A percentile compares a stretch with the other conserved stretches of the same genome.
Evolutionary conservation across 2,329 filamentous ascomycete species (phyloP).

Genomic region (Penicillium sp.): DNA sequence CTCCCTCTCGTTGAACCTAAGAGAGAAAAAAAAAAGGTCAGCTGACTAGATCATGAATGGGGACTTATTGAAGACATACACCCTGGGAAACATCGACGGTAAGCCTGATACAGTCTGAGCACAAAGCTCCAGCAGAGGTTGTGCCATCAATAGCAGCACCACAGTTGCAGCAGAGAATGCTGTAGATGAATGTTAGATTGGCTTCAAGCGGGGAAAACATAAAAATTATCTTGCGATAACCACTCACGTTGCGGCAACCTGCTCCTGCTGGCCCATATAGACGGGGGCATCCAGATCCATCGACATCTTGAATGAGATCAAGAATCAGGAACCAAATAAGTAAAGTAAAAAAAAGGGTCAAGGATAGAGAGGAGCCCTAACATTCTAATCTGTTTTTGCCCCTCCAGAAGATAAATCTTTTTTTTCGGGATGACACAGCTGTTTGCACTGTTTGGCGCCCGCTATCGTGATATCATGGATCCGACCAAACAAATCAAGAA

Average conservation of each 20-base stretch:
- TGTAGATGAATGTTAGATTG: slow-evolving; percentile 33
- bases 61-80: slow-evolving; percentile 34
- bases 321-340: neutral
- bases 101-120: slow-evolving; percentile 92
- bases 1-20: slow-evolving; percentile 75
- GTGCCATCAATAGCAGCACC: slow-evolving; percentile 94
- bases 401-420: slow-evolving; percentile 23
- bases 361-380: slow-evolving; percentile 3
- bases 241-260: slow-evolving; percentile 55
- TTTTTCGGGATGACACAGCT: slow-evolving; percentile 21
- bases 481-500: slow-evolving; percentile 1
- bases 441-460: slow-evolving; percentile 26
- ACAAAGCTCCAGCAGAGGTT: slow-evolving; percentile 78
- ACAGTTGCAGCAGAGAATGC: slow-evolving; percentile 98
- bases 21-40: neutral
- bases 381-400: slow-evolving; percentile 23
- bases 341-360: slow-evolving; percentile 1
- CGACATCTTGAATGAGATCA: slow-evolving; percentile 28
- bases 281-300: slow-evolving; percentile 61
- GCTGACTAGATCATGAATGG: neutral
- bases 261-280: slow-evolving; percentile 46
- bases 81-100: slow-evolving; percentile 90
- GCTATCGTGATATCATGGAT: slow-evolving; percentile 15
- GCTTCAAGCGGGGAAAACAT: slow-evolving; percentile 17
- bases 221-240: slow-evolving; percentile 10